phyloP scores from a whole-genome alignment of 1,284 basidiomycete species.

The Pseudozyma thailandica region DNA sequence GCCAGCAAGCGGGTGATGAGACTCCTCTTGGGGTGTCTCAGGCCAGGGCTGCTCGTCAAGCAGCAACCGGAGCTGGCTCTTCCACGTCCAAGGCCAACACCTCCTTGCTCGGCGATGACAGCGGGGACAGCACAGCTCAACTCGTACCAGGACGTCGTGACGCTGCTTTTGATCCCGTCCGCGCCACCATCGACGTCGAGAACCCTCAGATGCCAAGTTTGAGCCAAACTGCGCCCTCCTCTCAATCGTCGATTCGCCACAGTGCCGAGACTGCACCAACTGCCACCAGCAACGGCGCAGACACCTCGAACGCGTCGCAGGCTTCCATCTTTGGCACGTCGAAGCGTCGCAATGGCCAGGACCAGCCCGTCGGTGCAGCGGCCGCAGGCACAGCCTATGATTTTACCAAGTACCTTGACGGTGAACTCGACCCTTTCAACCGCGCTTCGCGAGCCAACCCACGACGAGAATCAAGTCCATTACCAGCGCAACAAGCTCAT shows the following conservation, averaged over 20 bases:
- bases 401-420: slow-evolving; percentile 46
- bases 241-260: background rate
- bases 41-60: slow-evolving; percentile 29
- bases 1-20: slow-evolving; percentile 42
- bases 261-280: background rate
- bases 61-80: slow-evolving; percentile 6
- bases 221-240: background rate
- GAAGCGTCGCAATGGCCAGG: slow-evolving; percentile 27
- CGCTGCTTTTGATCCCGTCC: slow-evolving; percentile 6
- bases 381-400: slow-evolving; percentile 32
- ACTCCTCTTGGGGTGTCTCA: slow-evolving; percentile 43
- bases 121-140: slow-evolving; percentile 33
- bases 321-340: slow-evolving; percentile 35
- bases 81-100: slow-evolving; percentile 12
- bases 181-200: slow-evolving; percentile 37
- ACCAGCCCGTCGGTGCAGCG: slow-evolving; percentile 26
- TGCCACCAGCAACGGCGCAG: slow-evolving; percentile 2
- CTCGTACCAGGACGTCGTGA: slow-evolving; percentile 32
- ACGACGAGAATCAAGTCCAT: slow-evolving; percentile 38
- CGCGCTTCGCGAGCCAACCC: slow-evolving; percentile 36
- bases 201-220: slow-evolving; percentile 28
- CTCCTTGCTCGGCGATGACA: slow-evolving; percentile 28
- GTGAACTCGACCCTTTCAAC: slow-evolving; percentile 49
- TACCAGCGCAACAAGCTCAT: slow-evolving; percentile 20
- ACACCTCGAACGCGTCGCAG: slow-evolving; percentile 21